Base-by-base conservation (phyloP, 139 green algal genomes). In the Chlamydomonas asymmetrica region DNA sequence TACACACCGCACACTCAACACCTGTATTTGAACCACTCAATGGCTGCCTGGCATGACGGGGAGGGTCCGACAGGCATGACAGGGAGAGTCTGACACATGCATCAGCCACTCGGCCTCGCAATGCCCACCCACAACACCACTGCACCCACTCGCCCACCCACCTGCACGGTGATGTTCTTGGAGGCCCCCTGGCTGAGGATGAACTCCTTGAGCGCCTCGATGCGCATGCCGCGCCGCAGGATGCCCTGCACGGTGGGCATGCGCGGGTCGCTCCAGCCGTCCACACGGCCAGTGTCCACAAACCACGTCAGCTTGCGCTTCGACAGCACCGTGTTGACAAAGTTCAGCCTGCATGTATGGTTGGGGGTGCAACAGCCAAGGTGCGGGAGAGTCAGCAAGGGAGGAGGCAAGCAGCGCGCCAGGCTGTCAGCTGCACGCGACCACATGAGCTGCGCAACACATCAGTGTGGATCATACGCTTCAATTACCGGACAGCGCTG, bases 291-390 rank as follows among this genome's bases (percentile, higher is more conserved):
- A 4, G 84, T 90, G 39, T 97, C 85, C 31, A 98, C 94, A 78
- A 98, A 97, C 93, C 89, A 96, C 27, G 92, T 93, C 54, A 99
- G 91, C 90, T 99, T 99, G 71, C 96, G 90, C 89, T 99, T 99
- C 61, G 86, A 95, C 40, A 99, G 80, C 49, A 99, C 84, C 37
- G 93, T 94, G 82, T 92, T 83, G 39, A 92, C 78, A 64, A 94
- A 92, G 83, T 92, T 93, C n/a, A 94, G 77, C 54, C 90, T 93
- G 82, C 40, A 35, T 1, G 25, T 50, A 52, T 63, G 66, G 34
- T 50, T 74, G 43, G 20, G 64, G 64, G 64, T 37, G 40, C 27
- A 64, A 29, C 16, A 64, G 9, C 18, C 18, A 22, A 64, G 57
- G 27, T 64, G 22, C n/a, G n/a, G n/a, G n/a, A n/a, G 16, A 16